Base-by-base conservation (phyloP, 441 rosid genomes). In the Corymbia citriodora region DNA sequence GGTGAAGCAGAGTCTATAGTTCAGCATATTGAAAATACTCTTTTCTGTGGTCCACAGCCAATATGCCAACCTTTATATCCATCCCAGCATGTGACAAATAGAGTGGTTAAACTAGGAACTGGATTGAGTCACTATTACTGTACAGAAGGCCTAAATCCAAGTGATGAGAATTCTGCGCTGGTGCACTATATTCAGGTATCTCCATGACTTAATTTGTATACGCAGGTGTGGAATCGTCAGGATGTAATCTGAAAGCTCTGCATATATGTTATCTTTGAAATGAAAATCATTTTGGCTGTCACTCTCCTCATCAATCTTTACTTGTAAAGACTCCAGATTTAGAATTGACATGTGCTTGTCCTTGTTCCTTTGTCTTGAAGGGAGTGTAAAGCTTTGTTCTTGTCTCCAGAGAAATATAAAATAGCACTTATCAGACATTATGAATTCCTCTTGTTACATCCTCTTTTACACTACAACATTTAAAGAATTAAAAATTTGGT, bases 111-210 rank as follows among this genome's bases (percentile, higher is more conserved):
- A 92, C 99, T 98, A 59, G 94, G 93, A 89, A 92, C 36, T 89
- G 96, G 99, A 91, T 91, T 79, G 83, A 96, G 87, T 92, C 95
- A 95, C 90, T 90, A 93, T 48, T 97, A 95, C 93, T 92, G 95
- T 68, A 92, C 92, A 57, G 93, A 94, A 91, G 99, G 98, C 88
- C 94, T 96, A 92, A 98, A 98, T 93, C 93, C 97, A 27, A 94
- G 88, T 14, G 96, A 98, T 91, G 98, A 95, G 92, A 97, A 97
- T 91, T 98, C 99, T 90, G 95, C 97, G 63, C 92, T 96, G 40
- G 89, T 98, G 85, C 99, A 97, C 92, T 98, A 96, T 91, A 96
- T 96, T 93, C 99, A 98, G 98, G 99, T 97, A 92, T 91, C 65
- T 49, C 25, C 23, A 48, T 81, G 40, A 81, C 81, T 55, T 48